Percentiles rank a stretch among this genome's conserved stretches.
These are phyloP conservation scores for Leccinum rimulosum DNA, from an alignment of 768 basidiomycete species.

Conservation along the genomic window DNA sequence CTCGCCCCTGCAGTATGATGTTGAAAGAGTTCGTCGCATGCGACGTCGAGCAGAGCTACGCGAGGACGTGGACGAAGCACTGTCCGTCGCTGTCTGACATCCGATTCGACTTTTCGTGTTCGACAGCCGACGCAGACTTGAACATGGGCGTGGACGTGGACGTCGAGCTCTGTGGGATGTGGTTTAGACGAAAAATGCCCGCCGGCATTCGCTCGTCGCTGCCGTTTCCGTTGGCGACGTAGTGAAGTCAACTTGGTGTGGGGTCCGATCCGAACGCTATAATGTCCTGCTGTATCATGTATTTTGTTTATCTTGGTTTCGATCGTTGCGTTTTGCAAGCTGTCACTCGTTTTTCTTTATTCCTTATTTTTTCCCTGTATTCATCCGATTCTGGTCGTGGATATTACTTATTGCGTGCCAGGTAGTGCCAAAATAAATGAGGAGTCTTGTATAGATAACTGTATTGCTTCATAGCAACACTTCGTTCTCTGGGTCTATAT, in stretches of 20 bases:
- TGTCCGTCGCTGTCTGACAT: slow-evolving; percentile 28
- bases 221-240: not conserved
- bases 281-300: not conserved
- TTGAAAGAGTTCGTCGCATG: slow-evolving; percentile 30
- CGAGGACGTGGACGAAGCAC: slow-evolving; percentile 28
- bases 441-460: not conserved
- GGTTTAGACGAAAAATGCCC: slow-evolving; percentile 26
- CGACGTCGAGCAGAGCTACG: slow-evolving; percentile 24
- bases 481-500: not conserved
- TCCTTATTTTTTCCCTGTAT: not conserved
- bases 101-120: slow-evolving; percentile 31
- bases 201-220: not conserved
- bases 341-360: not conserved
- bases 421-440: not conserved
- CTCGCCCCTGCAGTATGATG: not conserved
- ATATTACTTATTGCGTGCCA: not conserved
- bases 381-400: not conserved
- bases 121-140: slow-evolving; percentile 24
- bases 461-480: not conserved
- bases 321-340: not conserved
- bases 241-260: not conserved
- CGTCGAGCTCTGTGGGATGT: slow-evolving; percentile 31
- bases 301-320: not conserved
- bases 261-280: not conserved
- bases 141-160: slow-evolving; percentile 32